phyloP scores from a whole-genome alignment of 257 asterid species.

The Solanum virginianum region DNA sequence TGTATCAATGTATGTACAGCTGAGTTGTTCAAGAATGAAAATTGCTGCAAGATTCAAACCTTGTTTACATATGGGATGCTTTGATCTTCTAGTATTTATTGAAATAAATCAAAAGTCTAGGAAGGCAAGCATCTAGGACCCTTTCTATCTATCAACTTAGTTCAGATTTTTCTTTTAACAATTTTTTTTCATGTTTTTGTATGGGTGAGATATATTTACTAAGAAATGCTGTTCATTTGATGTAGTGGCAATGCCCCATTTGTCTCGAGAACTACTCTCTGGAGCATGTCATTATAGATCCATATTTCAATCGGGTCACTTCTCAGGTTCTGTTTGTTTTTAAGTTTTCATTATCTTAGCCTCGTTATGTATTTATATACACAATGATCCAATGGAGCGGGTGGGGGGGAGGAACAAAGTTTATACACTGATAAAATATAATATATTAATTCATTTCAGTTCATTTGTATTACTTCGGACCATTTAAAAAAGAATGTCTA shows the following conservation, averaged over 20 bases:
- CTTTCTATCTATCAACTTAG: not conserved
- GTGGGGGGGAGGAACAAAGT: not conserved
- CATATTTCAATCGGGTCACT: conserved; percentile 67
- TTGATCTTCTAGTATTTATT: conserved; percentile 72
- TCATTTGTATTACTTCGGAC: not conserved
- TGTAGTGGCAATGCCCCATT: conserved; percentile 92
- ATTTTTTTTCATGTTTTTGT: not conserved
- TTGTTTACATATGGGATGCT: conserved; percentile 75
- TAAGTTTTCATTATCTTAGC: not conserved
- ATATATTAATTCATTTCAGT: not conserved
- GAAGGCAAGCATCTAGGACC: conserved; percentile 40
- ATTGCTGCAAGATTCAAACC: conserved; percentile 67
- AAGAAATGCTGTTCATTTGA: not conserved
- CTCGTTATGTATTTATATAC: not conserved
- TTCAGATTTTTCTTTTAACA: not conserved
- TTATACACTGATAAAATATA: not conserved
- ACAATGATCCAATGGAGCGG: not conserved
- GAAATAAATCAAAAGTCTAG: conserved; percentile 67
- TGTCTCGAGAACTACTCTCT: conserved; percentile 81
- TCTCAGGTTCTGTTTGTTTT: conserved; percentile 43
- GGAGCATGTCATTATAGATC: conserved; percentile 76
- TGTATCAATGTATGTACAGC: conserved; percentile 18
- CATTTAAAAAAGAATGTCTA: not conserved
- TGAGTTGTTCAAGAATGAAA: conserved; percentile 75
- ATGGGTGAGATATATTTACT: not conserved